These are phyloP conservation scores for Pythium sukuiense DNA, from an alignment of 352 stramenopile species.

Conservation along the genomic window DNA sequence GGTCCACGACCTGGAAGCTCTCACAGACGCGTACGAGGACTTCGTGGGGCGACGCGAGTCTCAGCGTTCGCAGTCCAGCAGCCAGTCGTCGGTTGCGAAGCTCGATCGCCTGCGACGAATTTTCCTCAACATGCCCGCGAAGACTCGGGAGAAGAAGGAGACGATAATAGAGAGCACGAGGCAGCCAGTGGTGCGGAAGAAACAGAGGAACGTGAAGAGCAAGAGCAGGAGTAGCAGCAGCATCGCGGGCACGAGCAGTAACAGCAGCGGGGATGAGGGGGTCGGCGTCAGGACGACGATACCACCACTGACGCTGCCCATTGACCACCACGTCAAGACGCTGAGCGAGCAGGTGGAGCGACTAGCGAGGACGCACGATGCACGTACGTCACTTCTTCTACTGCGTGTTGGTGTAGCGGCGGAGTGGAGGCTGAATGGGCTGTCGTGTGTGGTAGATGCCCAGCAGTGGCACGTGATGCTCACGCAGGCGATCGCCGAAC, in stretches of 20 bases:
- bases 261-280: constrained; percentile 20
- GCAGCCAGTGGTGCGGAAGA: not conserved
- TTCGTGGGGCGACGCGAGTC: constrained; percentile 11
- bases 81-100: constrained; percentile 30
- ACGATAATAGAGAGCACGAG: not conserved
- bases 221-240: constrained; percentile 2
- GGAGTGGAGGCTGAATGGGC: not conserved
- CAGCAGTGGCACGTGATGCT: constrained; percentile 49
- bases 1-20: not conserved
- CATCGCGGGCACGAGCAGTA: constrained; percentile 12
- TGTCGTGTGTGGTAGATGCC: constrained; percentile 23
- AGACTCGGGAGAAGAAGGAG: not conserved
- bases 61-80: not conserved
- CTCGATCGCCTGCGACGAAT: constrained; percentile 63
- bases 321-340: constrained; percentile 48
- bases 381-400: constrained; percentile 28
- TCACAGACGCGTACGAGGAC: constrained; percentile 15
- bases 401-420: not conserved
- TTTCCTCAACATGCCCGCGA: constrained; percentile 58
- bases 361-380: constrained; percentile 41
- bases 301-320: constrained; percentile 30
- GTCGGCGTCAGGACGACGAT: not conserved
- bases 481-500: constrained; percentile 54
- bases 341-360: constrained; percentile 52
- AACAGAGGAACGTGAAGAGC: not conserved